Base-by-base conservation (phyloP, 106 monocot species). In the Dendrobium catenatum region DNA sequence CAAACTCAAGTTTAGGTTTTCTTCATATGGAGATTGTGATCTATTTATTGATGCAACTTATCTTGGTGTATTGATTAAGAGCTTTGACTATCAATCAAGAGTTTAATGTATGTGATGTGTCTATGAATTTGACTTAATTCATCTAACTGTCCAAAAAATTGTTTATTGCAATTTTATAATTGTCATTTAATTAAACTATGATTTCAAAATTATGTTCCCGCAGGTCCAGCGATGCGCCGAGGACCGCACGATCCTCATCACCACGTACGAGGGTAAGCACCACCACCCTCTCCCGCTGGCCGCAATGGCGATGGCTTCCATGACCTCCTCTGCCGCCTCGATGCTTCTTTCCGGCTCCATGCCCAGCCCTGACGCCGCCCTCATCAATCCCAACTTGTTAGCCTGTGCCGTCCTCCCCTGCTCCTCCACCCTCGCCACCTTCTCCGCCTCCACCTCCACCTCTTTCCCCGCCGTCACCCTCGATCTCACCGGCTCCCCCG, bases 391-490 rank as follows among this genome's bases (percentile, higher is more conserved):
- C 68, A 80, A 67, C 85, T 86, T 85, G 70, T 55, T 87, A 15
- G 76, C 83, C 3, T 24, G 84, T 4, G 78, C 85, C 55, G 84
- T 85, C 0, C 81, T 90, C 0, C 94, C 94, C 0, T 90, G 87
- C 86, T 91, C 92, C 4, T 83, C 94, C 2, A 94, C 78, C 92
- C 87, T 96, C 87, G 96, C 96, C 10, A 93, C 92, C 19, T 92
- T 96, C 42, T 97, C 96, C 0, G 92, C 96, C 1, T 97, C 96
- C 6, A 92, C 96, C 0, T 94, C 96, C 6, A 92, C 96, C 0
- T 94, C 96, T 0, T 97, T 97, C 79, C 96, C 96, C 29, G 94
- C 94, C n/a, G 84, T 97, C 58, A 97, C 96, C 26, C 76, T 97
- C 33, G 94, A 97, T 58, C 89, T 97, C 75, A 94, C 94, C 33